phyloP scores from a whole-genome alignment of 2,329 filamentous ascomycete genomes.

The Xylaria sp. region DNA sequence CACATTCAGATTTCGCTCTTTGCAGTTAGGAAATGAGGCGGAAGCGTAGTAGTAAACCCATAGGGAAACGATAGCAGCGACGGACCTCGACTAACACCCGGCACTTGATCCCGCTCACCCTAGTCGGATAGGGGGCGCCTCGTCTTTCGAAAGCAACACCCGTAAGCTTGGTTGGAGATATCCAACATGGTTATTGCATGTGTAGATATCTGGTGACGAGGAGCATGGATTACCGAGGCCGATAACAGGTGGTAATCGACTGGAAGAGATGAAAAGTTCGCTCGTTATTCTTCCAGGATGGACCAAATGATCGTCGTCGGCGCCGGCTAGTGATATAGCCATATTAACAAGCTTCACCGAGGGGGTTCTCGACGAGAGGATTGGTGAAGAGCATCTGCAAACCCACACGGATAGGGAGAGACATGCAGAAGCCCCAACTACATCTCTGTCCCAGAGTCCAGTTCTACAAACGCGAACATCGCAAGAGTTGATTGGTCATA shows the following conservation, averaged over 20 bases:
- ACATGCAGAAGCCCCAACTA: constrained; percentile 33
- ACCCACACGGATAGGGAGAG: constrained; percentile 36
- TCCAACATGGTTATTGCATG: constrained; percentile 1
- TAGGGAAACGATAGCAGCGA: neutral
- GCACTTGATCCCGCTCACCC: neutral
- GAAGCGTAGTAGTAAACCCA: neutral
- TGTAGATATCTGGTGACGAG: neutral
- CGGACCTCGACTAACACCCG: neutral
- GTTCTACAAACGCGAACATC: constrained; percentile 20
- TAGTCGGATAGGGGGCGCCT: neutral
- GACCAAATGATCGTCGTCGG: constrained; percentile 9
- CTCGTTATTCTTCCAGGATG: constrained; percentile 3
- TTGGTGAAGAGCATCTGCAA: constrained; percentile 11
- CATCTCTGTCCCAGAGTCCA: constrained; percentile 6
- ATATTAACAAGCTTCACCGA: constrained; percentile 20
- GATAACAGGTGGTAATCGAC: neutral
- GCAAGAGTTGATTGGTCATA: constrained; percentile 14
- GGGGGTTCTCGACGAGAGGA: constrained; percentile 8
- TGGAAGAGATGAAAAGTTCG: constrained; percentile 6
- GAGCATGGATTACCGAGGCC: neutral
- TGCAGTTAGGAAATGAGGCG: neutral
- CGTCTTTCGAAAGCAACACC: neutral
- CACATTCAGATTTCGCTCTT: neutral
- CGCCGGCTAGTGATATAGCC: neutral
- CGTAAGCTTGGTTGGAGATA: neutral